Evolutionary conservation across 1,139 yeast genomes (phyloP).

Genomic region (Nakaseomyces bracarensis): DNA sequence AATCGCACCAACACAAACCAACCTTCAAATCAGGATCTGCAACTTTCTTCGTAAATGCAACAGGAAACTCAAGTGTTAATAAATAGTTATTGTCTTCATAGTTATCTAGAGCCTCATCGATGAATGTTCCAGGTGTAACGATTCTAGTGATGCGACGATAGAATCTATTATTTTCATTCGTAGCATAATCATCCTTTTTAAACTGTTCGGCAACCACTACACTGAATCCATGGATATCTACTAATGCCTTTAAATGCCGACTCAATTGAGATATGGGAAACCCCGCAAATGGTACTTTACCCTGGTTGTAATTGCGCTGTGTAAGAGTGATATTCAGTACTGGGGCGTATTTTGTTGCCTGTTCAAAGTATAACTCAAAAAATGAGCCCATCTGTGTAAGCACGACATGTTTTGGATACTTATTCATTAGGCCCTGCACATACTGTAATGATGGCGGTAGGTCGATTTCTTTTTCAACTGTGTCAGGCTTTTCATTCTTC

Average conservation of each 20-base stretch:
- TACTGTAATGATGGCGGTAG: slow-evolving; percentile 29
- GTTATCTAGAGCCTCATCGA: slow-evolving; percentile 79
- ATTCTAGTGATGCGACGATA: slow-evolving; percentile 70
- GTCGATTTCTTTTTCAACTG: not conserved
- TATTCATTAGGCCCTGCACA: slow-evolving; percentile 39
- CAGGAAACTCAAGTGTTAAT: slow-evolving; percentile 55
- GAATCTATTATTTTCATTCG: slow-evolving; percentile 36
- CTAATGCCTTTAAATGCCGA: slow-evolving; percentile 64
- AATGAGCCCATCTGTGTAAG: slow-evolving; percentile 86
- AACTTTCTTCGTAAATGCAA: slow-evolving; percentile 37
- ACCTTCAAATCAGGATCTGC: slow-evolving; percentile 44
- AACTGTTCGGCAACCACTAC: slow-evolving; percentile 80
- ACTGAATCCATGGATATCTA: slow-evolving; percentile 55
- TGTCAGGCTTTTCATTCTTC: not conserved
- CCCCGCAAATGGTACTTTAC: slow-evolving; percentile 77
- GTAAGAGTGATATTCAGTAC: slow-evolving; percentile 57
- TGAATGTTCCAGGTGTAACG: slow-evolving; percentile 86
- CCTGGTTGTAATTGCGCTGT: slow-evolving; percentile 39
- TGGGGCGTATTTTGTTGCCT: slow-evolving; percentile 69
- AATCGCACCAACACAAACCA: slow-evolving; percentile 84
- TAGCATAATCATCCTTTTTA: slow-evolving; percentile 18
- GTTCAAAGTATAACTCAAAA: slow-evolving; percentile 82
- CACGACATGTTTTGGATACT: slow-evolving; percentile 61
- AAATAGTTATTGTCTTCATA: slow-evolving; percentile 64
- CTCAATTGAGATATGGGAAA: slow-evolving; percentile 70